Conservation (phyloP, 257 asterid genomes). For the Solanum pinnatisectum region DNA sequence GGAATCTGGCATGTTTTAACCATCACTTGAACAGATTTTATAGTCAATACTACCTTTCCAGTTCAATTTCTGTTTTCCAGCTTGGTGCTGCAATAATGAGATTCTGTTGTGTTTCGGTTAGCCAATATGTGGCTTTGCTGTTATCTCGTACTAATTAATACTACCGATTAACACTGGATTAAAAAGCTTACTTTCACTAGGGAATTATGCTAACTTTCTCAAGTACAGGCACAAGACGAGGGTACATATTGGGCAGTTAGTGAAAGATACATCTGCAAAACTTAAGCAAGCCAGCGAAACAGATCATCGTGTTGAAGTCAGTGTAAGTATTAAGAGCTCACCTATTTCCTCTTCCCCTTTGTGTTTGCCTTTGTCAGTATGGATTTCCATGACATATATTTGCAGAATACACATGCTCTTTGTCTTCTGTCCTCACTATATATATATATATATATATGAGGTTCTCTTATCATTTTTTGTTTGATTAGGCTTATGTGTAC, state of each 20-base stretch:
- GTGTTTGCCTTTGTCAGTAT: not conserved
- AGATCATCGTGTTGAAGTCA: slow-evolving; percentile 31
- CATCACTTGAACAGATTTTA: not conserved
- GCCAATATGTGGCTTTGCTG: not conserved
- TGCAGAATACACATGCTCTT: not conserved
- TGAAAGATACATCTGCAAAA: slow-evolving; percentile 71
- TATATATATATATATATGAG: not conserved
- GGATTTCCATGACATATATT: not conserved
- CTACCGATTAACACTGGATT: not conserved
- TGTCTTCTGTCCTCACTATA: not conserved
- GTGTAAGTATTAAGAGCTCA: slow-evolving; percentile 32
- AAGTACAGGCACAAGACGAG: slow-evolving; percentile 74
- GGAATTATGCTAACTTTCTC: not conserved
- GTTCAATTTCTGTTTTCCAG: not conserved
- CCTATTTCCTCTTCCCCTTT: not conserved
- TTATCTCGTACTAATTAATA: not conserved
- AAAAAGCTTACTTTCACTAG: not conserved
- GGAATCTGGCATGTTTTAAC: not conserved
- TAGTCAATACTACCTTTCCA: not conserved
- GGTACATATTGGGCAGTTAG: slow-evolving; percentile 72
- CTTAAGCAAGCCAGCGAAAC: slow-evolving; percentile 83
- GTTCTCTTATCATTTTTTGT: not conserved
- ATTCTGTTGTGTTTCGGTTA: not conserved
- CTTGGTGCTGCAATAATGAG: not conserved
- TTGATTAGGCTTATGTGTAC: not conserved